Base-by-base conservation (phyloP, 306 rosid species). In the Oemleria cerasiformis region DNA sequence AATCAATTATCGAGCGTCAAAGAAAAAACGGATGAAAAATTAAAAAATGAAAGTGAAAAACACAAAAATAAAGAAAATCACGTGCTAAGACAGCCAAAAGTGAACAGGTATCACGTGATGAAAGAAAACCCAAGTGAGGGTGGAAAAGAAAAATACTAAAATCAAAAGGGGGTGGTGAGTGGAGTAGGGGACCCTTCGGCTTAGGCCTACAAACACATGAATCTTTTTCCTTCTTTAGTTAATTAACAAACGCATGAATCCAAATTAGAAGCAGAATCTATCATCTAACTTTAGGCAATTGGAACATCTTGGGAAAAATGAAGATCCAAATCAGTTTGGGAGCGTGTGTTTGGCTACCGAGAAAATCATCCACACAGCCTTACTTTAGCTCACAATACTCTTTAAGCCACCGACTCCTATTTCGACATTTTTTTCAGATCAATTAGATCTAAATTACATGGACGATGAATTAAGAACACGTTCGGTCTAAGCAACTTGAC, bases 71-170 rank as follows among this genome's bases (percentile, higher is more conserved):
- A 70, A 55, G 53, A 42, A 43, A 42, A 41, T 43, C 74, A 57
- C 44, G 44, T 57, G 74, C 74, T 57, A 5, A 25, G 65, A 25
- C 34, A 56, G 34, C 65, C 54, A 17, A 70, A 70, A 70, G 23
- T 16, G 23, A 8, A 10, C 65, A 57, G 44, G 39, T 23, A 11
- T 70, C 74, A 57, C 65, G 65, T 70, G 64, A 69, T 54, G 21
- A 2, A 70, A 55, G 17, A 21, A 14, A 34, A 4, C 65, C 1
- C 45, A 16, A 36, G 23, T 17, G 14, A 12, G 42, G 42, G 20
- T 58, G 12, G 42, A 58, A 5, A 11, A 12, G 14, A 8, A n/a
- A 5, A 7, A 54, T n/a, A n/a, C n/a, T n/a, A 54, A 19, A 20
- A 2, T 55, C 16, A 30, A 15, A 30, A 58, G 11, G 13, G 44